Conservation (phyloP, 805 yeast species). For the Limtongia smithiae region DNA sequence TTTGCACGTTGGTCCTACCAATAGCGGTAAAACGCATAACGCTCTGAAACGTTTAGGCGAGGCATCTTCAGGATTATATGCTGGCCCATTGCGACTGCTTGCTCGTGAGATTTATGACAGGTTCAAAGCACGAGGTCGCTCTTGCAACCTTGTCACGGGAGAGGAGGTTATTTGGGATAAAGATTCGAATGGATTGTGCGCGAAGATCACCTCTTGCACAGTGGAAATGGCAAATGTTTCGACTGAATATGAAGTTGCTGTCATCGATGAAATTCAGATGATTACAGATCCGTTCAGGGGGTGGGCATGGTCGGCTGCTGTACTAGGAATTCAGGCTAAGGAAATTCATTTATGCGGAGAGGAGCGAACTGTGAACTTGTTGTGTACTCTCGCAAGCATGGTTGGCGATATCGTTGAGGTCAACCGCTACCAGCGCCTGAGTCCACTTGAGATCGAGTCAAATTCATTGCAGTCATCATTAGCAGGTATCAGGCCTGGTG, state of each 20-base stretch:
- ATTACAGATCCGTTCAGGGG: slow-evolving; percentile 77
- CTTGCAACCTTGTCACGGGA: slow-evolving; percentile 90
- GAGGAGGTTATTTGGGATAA: slow-evolving; percentile 77
- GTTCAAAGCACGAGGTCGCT: slow-evolving; percentile 59
- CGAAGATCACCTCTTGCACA: slow-evolving; percentile 79
- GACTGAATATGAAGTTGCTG: slow-evolving; percentile 74
- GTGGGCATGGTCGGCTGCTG: slow-evolving; percentile 89
- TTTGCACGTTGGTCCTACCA: slow-evolving; percentile 98
- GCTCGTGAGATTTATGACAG: slow-evolving; percentile 90
- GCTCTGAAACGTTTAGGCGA: slow-evolving; percentile 67
- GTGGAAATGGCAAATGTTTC: slow-evolving; percentile 84
- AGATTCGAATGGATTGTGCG: slow-evolving; percentile 65
- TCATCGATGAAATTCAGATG: slow-evolving; percentile 96
- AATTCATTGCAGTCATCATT: slow-evolving; percentile 38
- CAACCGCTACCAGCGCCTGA: slow-evolving; percentile 68
- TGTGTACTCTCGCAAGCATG: slow-evolving; percentile 53
- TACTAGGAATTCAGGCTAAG: slow-evolving; percentile 79
- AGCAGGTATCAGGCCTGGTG: slow-evolving; percentile 58
- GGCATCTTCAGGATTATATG: slow-evolving; percentile 77
- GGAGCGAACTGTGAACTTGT: slow-evolving; percentile 68
- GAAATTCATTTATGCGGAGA: slow-evolving; percentile 95
- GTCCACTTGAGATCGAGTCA: slow-evolving; percentile 57
- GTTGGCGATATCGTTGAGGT: slow-evolving; percentile 83
- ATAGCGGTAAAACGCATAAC: slow-evolving; percentile 87
- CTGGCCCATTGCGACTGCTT: slow-evolving; percentile 86